Base-by-base conservation (phyloP, 768 basidiomycete species). In the Hericium alpestre region DNA sequence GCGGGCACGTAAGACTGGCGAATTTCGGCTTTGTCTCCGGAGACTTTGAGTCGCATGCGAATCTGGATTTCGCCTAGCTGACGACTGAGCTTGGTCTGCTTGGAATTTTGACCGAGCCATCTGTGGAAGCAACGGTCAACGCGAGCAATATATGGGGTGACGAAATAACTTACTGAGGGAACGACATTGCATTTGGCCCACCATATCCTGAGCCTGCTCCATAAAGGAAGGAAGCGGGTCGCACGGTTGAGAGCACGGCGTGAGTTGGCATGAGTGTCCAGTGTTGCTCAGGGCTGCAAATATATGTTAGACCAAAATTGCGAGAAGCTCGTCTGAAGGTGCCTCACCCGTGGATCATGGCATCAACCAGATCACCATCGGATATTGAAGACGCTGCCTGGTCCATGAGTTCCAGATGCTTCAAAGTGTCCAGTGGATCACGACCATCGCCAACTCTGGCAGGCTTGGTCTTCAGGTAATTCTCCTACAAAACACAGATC, bases 91-190 rank as follows among this genome's bases (percentile, higher is more conserved):
- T 95, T 96, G 61, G 65, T 77, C 69, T 90, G 87, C 66, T 94
- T 95, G 57, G 96, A 98, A 70, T 98, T 98, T 67, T 98, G 93
- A 9, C 95, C 95, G 12, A 99, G 83, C 92, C 93, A 99, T 65
- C 94, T 97, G 63, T 3, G 43, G 23, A 60, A 41, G 16, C 13
- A 11, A 55, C 55, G 9, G 50, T 58, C 23, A 55, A 55, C n/a
- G 47, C 16, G n/a, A n/a, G 11, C 11, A 27, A 23, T 15, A 27
- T 11, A 2, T 13, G 18, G 4, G 20, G 8, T 38, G 20, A 3
- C 18, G 15, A 9, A 38, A 16, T n/a, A 39, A 77, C 87, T 55
- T 69, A 95, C 93, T 84, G 81, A 40, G 93, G 93, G 77, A 96
- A 96, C 0, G 80, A 65, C 72, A 90, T 81, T 2, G 79, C 71